A percentile compares a stretch with the other conserved stretches of the same genome.
These are phyloP conservation scores for Colletotrichum liriopes DNA, from an alignment of 2,329 filamentous ascomycete genomes.

Conservation along the genomic window DNA sequence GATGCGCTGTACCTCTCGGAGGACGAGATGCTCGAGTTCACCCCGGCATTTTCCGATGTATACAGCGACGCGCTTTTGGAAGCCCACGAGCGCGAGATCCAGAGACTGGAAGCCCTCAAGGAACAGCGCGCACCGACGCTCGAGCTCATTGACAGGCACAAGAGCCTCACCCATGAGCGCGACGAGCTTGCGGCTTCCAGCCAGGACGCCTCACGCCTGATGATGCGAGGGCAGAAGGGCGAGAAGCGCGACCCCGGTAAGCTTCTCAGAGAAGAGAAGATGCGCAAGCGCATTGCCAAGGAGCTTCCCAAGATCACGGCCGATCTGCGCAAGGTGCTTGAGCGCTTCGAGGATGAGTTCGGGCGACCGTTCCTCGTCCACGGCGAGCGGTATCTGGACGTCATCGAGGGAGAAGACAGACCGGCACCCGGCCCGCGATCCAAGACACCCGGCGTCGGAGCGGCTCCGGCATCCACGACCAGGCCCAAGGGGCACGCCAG, in stretches of 20 bases:
- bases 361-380: constrained; percentile 94
- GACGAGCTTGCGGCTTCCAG: constrained; percentile 91
- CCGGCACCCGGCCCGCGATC: constrained; percentile 70
- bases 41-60: constrained; percentile 95
- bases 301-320: constrained; percentile 92
- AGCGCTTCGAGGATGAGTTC: constrained; percentile 94
- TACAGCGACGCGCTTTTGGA: constrained; percentile 96
- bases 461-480: constrained; percentile 62
- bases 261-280: constrained; percentile 95
- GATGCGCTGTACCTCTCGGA: constrained; percentile 94
- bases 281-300: constrained; percentile 95
- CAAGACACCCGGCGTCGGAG: constrained; percentile 79
- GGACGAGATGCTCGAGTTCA: constrained; percentile 99
- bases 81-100: constrained; percentile 93
- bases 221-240: constrained; percentile 92
- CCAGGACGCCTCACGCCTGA: constrained; percentile 93
- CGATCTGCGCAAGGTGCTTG: constrained; percentile 86
- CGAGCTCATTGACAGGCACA: constrained; percentile 86
- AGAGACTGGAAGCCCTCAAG: constrained; percentile 82
- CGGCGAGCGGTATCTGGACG: constrained; percentile 91
- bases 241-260: constrained; percentile 96
- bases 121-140: constrained; percentile 91
- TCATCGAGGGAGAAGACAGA: constrained; percentile 77
- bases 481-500: constrained; percentile 57
- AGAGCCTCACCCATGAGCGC: constrained; percentile 85